Percentiles rank a stretch among this genome's conserved stretches.
These are phyloP conservation scores for Rhizophora mangle DNA, from an alignment of 345 rosid genomes.

Conservation along the genomic window DNA sequence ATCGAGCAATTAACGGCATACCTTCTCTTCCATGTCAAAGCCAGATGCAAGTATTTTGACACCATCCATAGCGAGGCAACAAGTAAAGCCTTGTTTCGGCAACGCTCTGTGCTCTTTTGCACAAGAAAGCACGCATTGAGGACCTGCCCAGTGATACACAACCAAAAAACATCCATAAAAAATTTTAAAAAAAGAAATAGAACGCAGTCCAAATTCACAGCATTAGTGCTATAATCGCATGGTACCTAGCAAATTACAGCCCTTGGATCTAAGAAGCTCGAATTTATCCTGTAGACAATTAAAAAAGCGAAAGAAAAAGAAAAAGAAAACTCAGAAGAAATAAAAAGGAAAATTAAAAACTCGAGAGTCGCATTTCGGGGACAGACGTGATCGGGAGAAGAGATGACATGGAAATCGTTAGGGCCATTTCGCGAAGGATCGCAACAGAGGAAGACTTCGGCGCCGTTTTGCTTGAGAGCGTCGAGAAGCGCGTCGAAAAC, in stretches of 20 bases:
- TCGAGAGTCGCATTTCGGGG: background rate
- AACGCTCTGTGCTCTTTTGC: slow-evolving; percentile 70
- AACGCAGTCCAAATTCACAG: background rate
- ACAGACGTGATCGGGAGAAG: slow-evolving; percentile 67
- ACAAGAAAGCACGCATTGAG: slow-evolving; percentile 83
- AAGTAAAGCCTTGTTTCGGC: slow-evolving; percentile 75
- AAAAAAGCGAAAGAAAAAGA: background rate
- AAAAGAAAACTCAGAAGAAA: background rate
- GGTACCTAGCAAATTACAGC: slow-evolving; percentile 81
- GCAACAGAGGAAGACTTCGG: slow-evolving; percentile 83
- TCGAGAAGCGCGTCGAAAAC: slow-evolving; percentile 81
- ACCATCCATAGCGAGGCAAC: slow-evolving; percentile 96
- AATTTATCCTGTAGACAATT: slow-evolving; percentile 72
- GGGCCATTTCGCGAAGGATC: slow-evolving; percentile 79
- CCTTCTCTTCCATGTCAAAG: slow-evolving; percentile 82
- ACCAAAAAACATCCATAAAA: background rate
- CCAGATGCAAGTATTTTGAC: slow-evolving; percentile 87
- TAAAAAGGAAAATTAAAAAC: slow-evolving; percentile 17
- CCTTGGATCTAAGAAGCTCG: slow-evolving; percentile 72
- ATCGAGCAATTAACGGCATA: slow-evolving; percentile 8
- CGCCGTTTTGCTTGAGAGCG: slow-evolving; percentile 76
- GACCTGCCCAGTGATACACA: slow-evolving; percentile 51
- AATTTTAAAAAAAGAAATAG: background rate
- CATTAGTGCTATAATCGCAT: background rate
- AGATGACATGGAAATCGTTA: slow-evolving; percentile 74